Evolutionary conservation across 164 flowering plant species (phyloP), one percentile per base, ranked within the genome.

Genomic region (Magnolia sinica): DNA sequence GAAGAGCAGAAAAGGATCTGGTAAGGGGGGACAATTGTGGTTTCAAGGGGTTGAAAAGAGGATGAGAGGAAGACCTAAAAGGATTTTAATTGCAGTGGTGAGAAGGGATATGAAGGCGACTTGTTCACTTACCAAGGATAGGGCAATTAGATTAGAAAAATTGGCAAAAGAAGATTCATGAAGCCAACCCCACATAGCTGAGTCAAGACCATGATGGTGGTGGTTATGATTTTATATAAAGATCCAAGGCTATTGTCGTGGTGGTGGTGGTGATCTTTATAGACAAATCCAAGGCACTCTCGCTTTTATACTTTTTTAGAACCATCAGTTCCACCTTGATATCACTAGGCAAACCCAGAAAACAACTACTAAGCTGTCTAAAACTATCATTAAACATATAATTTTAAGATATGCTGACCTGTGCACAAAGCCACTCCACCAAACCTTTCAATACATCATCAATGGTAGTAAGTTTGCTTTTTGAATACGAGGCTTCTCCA

Each of bases 401-500:
- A 23, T 51, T 23, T 51, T 55, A 18, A 73, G 70, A 74, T 23
- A 59, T 19, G 70, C 85, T 64, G 71, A 96, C 99, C 96, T 96
- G 98, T 3, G 89, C 84, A 86, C 98, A 96, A 68, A 96, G 91
- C 99, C 99, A 96, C 71, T 92, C 94, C 49, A 96, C 94, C 81
- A 96, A 81, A 61, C 92, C 93, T 76, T 89, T 89, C 79, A 94
- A 73, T 68, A 94, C 97, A 88, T 91, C 98, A 82, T 90, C 91
- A 78, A 87, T 89, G 65, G 86, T 77, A 68, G 92, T 88, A 37
- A 76, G 5, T 59, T 80, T 85, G 70, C 74, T 88, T 84, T 95
- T 92, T 67, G 93, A 88, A 74, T 81, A 77, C 73, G 91, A 91
- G 73, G 91, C 83, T 76, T 85, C 91, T 58, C 95, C 97, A 80